A percentile compares a stretch with the other conserved stretches of the same genome.
These are phyloP conservation scores for Ensete ventricosum DNA, from an alignment of 176 grass and related monocot species.

Conservation along the genomic window DNA sequence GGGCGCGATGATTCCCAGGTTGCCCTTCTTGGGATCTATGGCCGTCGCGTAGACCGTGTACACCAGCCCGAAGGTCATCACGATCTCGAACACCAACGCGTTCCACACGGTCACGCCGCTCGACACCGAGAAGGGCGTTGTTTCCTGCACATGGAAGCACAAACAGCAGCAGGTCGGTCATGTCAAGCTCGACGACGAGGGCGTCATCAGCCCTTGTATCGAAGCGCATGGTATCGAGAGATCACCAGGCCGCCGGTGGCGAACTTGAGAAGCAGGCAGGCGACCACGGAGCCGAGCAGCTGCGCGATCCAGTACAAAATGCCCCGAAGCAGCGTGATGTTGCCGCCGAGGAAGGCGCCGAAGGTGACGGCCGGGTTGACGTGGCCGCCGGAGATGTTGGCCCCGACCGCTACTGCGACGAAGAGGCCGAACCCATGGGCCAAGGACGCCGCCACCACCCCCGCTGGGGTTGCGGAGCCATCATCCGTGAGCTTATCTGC, in stretches of 20 bases:
- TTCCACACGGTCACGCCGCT: slow-evolving; percentile 48
- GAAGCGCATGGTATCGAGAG: neutral
- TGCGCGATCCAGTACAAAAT: slow-evolving; percentile 71
- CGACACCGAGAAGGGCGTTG: slow-evolving; percentile 52
- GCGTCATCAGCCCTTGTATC: no score
- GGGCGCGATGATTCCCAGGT: slow-evolving; percentile 47
- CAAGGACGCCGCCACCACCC: slow-evolving; percentile 47
- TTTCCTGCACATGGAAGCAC: slow-evolving; percentile 10
- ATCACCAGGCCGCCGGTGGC: slow-evolving; percentile 39
- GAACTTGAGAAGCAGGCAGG: slow-evolving; percentile 71
- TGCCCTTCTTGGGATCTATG: slow-evolving; percentile 54
- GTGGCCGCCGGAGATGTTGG: slow-evolving; percentile 79
- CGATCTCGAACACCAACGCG: slow-evolving; percentile 54
- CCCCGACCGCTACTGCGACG: slow-evolving; percentile 53
- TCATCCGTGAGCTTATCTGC: slow-evolving; percentile 59
- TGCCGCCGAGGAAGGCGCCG: slow-evolving; percentile 67
- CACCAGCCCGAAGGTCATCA: slow-evolving; percentile 84
- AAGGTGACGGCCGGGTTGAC: slow-evolving; percentile 94
- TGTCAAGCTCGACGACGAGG: no score
- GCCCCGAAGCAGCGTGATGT: slow-evolving; percentile 56
- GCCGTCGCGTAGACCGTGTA: slow-evolving; percentile 81
- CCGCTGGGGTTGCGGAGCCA: slow-evolving; percentile 38
- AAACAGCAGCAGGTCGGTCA: neutral
- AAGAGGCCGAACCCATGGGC: slow-evolving; percentile 57
- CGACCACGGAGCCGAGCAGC: slow-evolving; percentile 62